phyloP scores from a whole-genome alignment of 164 flowering plant species.

The Buxus sempervirens region DNA sequence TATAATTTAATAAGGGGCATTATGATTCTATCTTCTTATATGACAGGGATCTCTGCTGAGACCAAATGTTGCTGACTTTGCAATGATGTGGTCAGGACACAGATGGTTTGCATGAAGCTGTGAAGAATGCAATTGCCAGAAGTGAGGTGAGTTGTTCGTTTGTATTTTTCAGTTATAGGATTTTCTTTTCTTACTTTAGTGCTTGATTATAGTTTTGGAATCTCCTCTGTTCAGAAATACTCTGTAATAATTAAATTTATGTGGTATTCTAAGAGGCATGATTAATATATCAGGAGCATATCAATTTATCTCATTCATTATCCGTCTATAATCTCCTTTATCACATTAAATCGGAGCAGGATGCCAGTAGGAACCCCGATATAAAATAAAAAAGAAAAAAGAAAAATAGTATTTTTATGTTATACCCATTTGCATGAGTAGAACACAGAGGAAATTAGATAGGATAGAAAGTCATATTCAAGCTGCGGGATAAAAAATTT shows the following conservation, averaged over 20 bases:
- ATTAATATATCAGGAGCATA: not conserved
- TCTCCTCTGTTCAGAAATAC: not conserved
- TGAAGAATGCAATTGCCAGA: conserved; percentile 71
- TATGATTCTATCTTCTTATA: conserved; percentile 48
- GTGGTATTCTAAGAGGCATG: not conserved
- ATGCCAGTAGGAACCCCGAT: too few species aligned
- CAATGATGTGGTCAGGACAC: conserved; percentile 88
- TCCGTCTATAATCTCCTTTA: not conserved
- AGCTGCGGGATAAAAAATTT: too few species aligned
- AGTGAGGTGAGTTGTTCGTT: conserved; percentile 56
- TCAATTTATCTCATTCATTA: not conserved
- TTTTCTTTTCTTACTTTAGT: not conserved
- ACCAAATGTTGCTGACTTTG: conserved; percentile 78
- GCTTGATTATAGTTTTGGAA: not conserved
- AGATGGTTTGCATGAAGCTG: conserved; percentile 62
- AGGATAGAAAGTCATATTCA: too few species aligned
- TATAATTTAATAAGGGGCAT: conserved; percentile 33
- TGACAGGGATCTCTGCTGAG: conserved; percentile 58
- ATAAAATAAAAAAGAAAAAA: too few species aligned
- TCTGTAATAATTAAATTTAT: not conserved
- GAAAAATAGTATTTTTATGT: too few species aligned
- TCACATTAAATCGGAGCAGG: too few species aligned
- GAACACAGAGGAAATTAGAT: too few species aligned
- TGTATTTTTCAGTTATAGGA: not conserved
- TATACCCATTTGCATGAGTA: too few species aligned